phyloP scores from a whole-genome alignment of 306 rosid genomes.

The Vigna unguiculata region DNA sequence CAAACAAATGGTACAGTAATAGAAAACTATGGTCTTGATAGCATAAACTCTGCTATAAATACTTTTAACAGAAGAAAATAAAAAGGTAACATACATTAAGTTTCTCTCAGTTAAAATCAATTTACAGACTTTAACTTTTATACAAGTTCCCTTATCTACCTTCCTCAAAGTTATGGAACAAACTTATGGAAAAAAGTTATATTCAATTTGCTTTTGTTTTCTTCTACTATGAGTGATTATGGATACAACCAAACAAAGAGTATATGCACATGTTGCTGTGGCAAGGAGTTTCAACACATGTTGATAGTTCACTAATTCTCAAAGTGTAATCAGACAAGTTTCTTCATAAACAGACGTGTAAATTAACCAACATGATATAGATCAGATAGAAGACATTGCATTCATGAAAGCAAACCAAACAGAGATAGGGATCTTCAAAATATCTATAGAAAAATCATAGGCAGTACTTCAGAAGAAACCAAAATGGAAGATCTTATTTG shows the following conservation, averaged over 20 bases:
- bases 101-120: too few species aligned
- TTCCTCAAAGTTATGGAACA: too few species aligned
- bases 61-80: neutral
- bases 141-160: too few species aligned
- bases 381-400: slow-evolving; percentile 21
- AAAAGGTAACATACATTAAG: neutral
- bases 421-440: slow-evolving; percentile 2
- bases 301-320: too few species aligned
- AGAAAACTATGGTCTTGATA: neutral
- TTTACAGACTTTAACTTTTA: too few species aligned
- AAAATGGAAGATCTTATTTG: slow-evolving; percentile 32
- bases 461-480: slow-evolving; percentile 41
- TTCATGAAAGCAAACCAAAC: slow-evolving; percentile 30
- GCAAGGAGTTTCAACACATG: too few species aligned
- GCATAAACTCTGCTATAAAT: neutral
- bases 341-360: slow-evolving; percentile 8
- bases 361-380: slow-evolving; percentile 13
- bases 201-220: neutral
- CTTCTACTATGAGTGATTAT: neutral
- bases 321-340: too few species aligned
- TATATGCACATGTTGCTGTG: too few species aligned
- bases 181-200: too few species aligned
- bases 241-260: too few species aligned
- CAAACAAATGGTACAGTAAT: neutral
- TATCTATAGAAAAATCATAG: slow-evolving; percentile 31